Evolutionary conservation across 306 rosid species (phyloP).

Genomic region (Cucurbita moschata): DNA sequence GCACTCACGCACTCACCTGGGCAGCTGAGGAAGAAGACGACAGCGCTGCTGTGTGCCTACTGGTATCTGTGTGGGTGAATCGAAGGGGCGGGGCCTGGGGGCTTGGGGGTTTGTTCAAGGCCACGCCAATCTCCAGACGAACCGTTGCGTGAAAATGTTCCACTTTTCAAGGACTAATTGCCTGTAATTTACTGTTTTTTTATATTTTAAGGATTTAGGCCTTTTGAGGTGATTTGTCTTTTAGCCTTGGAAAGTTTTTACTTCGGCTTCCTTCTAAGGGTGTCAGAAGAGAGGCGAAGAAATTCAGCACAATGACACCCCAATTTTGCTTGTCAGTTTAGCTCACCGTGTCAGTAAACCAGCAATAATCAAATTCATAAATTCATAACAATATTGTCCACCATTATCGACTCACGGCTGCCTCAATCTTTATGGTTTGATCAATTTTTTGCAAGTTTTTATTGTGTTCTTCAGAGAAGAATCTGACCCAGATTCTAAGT

Average conservation of each 20-base stretch:
- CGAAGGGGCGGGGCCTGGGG: background rate
- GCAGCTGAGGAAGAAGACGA: background rate
- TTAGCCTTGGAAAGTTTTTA: background rate
- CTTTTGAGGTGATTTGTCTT: background rate
- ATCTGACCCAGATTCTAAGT: background rate
- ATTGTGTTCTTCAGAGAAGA: background rate
- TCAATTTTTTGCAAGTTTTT: background rate
- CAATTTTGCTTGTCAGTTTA: background rate
- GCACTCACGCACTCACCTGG: background rate
- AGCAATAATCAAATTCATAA: background rate
- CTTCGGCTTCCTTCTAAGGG: background rate
- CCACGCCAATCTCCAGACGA: constrained; percentile 35
- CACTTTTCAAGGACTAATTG: constrained; percentile 28
- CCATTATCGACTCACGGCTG: background rate
- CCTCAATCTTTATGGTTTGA: background rate
- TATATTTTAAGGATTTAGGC: background rate
- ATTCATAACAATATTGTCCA: background rate
- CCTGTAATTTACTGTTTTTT: constrained; percentile 20
- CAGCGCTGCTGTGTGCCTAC: background rate
- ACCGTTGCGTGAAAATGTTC: constrained; percentile 35
- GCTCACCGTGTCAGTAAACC: background rate
- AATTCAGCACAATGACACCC: background rate
- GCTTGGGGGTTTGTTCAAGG: background rate
- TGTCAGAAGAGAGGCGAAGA: background rate
- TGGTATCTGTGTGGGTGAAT: background rate